These are phyloP conservation scores for Neofusicoccum sp. DNA, from an alignment of 2,329 filamentous ascomycete genomes.

Conservation along the genomic window DNA sequence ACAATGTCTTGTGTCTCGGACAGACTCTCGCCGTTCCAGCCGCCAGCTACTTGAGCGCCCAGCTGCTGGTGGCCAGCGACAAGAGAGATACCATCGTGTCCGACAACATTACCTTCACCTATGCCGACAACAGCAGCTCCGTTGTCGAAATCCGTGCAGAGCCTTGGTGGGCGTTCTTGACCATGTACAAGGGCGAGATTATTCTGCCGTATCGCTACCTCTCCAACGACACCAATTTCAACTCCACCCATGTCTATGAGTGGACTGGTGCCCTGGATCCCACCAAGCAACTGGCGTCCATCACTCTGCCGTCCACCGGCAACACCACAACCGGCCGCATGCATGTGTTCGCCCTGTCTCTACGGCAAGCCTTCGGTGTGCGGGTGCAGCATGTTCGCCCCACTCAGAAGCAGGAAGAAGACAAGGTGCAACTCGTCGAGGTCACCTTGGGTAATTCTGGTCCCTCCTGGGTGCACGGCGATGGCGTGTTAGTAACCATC, in stretches of 20 bases:
- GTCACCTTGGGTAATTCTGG: constrained; percentile 33
- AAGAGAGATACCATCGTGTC: constrained; percentile 42
- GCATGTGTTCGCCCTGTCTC: constrained; percentile 44
- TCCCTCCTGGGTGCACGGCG: constrained; percentile 22
- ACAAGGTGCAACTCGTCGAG: constrained; percentile 36
- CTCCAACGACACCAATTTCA: constrained; percentile 44
- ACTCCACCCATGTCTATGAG: constrained; percentile 51
- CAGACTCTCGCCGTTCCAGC: constrained; percentile 43
- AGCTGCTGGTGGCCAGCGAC: constrained; percentile 49
- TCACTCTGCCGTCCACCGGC: constrained; percentile 46
- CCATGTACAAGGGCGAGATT: constrained; percentile 51
- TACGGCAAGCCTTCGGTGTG: constrained; percentile 33
- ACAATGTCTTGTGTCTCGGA: constrained; percentile 50
- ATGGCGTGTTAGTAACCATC: constrained; percentile 21
- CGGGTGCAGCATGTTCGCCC: constrained; percentile 44
- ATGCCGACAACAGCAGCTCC: constrained; percentile 46
- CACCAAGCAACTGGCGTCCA: constrained; percentile 42
- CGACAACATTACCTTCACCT: constrained; percentile 48
- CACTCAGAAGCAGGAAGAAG: constrained; percentile 45
- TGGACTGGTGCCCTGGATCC: constrained; percentile 43
- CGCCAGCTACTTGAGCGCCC: constrained; percentile 45
- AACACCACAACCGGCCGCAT: constrained; percentile 41
- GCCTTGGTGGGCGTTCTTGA: constrained; percentile 49
- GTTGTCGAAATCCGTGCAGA: constrained; percentile 48
- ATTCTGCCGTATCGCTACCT: constrained; percentile 41